These are phyloP conservation scores for Erodium moschatum DNA, from an alignment of 441 rosid species.

Conservation along the genomic window DNA sequence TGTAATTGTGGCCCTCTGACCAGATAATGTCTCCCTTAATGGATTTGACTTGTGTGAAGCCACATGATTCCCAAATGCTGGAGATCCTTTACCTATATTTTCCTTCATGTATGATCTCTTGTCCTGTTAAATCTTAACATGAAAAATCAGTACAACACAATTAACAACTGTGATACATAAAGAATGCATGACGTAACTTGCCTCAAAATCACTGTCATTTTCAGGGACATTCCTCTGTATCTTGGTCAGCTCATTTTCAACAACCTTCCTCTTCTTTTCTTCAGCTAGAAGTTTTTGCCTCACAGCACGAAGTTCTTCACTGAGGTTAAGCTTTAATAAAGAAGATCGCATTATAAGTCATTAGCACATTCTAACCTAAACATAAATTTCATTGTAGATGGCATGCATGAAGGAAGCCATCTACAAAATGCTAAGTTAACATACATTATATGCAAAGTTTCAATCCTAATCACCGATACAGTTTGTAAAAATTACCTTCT, in stretches of 20 bases:
- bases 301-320: conserved; percentile 48
- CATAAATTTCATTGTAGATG: neutral
- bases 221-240: conserved; percentile 51
- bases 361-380: neutral
- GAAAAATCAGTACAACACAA: conserved; percentile 20
- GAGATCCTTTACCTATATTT: conserved; percentile 38
- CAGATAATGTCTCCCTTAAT: conserved; percentile 47
- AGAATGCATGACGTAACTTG: conserved; percentile 20
- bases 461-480: neutral
- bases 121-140: conserved; percentile 34
- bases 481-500: conserved; percentile 44
- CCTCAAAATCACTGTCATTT: conserved; percentile 48
- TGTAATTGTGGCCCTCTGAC: conserved; percentile 83
- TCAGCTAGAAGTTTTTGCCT: conserved; percentile 55
- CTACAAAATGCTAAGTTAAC: neutral
- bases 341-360: conserved; percentile 4
- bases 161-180: conserved; percentile 9
- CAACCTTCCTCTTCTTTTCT: conserved; percentile 56
- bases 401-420: neutral
- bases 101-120: conserved; percentile 46
- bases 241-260: conserved; percentile 58
- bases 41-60: conserved; percentile 46
- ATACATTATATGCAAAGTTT: neutral
- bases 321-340: conserved; percentile 40
- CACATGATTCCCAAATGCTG: conserved; percentile 31